Conservation (phyloP, 106 monocot species). For the Dendrobium huoshanense region DNA sequence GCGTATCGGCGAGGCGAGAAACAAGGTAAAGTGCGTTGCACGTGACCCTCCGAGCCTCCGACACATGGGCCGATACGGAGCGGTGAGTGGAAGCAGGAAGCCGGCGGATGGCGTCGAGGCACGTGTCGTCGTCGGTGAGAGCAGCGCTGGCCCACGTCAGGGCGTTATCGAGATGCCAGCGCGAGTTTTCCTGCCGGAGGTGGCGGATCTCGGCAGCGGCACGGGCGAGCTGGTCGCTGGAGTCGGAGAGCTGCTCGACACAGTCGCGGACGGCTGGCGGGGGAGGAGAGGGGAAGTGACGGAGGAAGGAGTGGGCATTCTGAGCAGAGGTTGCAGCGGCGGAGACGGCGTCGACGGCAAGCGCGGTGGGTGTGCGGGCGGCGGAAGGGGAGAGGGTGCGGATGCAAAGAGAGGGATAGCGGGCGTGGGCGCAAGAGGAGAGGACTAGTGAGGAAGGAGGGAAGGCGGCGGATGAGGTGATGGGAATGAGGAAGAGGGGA, state of each 20-base stretch:
- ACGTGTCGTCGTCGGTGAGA: constrained; percentile 37
- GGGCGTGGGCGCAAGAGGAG: constrained; percentile 18
- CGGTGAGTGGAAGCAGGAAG: not conserved
- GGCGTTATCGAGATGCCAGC: constrained; percentile 33
- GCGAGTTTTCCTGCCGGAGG: constrained; percentile 15
- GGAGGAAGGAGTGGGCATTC: constrained; percentile 12
- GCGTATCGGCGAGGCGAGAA: constrained; percentile 9
- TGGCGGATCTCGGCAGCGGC: constrained; percentile 22
- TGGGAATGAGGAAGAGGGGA: not conserved
- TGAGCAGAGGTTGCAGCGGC: constrained; percentile 12
- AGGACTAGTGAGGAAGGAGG: constrained; percentile 2
- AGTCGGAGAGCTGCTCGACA: constrained; percentile 25
- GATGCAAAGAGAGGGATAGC: constrained; percentile 25
- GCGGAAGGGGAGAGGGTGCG: constrained; percentile 18
- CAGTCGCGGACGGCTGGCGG: constrained; percentile 22
- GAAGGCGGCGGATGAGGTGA: constrained; percentile 1
- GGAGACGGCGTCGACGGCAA: constrained; percentile 20
- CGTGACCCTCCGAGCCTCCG: constrained; percentile 16
- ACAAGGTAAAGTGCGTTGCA: constrained; percentile 41
- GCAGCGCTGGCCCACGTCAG: constrained; percentile 47
- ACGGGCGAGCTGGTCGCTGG: constrained; percentile 23
- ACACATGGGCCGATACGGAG: constrained; percentile 18
- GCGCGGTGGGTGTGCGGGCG: constrained; percentile 13
- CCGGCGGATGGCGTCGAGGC: constrained; percentile 18
- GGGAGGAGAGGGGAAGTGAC: constrained; percentile 8